Percentiles rank a stretch among this genome's conserved stretches.
Conservation (phyloP, 768 basidiomycete species). For the Tephrocybe sp. region DNA sequence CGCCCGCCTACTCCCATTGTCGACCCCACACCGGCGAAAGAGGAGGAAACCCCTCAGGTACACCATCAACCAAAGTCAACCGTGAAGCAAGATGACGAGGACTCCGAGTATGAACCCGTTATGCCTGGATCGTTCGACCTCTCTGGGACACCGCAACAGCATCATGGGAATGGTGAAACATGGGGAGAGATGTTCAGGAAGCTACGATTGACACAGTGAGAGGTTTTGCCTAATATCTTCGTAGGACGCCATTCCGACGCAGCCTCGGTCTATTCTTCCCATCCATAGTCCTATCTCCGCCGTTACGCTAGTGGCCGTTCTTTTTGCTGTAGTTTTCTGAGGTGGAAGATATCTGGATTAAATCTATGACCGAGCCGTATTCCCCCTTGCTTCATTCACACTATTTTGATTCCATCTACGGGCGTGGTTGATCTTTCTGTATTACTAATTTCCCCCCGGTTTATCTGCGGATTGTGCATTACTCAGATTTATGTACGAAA, state of each 20-base stretch:
- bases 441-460: not conserved
- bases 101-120: conserved; percentile 29
- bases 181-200: conserved; percentile 33
- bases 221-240: conserved; percentile 22
- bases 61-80: conserved; percentile 24
- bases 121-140: conserved; percentile 58
- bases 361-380: no score
- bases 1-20: conserved; percentile 6
- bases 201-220: conserved; percentile 26
- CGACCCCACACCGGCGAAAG: not conserved
- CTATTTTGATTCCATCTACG: no score
- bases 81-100: conserved; percentile 7
- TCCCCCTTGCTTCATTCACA: not conserved
- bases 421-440: no score
- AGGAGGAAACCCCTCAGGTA: conserved; percentile 1
- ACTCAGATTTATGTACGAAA: not conserved
- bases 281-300: not conserved
- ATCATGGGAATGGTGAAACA: conserved; percentile 11
- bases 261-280: not conserved
- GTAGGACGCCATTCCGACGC: not conserved
- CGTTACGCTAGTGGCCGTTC: not conserved
- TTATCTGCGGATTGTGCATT: not conserved
- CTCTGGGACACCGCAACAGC: conserved; percentile 14
- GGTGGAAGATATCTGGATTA: not conserved
- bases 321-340: not conserved